These are phyloP conservation scores for Microdochium paspali DNA, from an alignment of 2,329 filamentous ascomycete species.

Conservation along the genomic window DNA sequence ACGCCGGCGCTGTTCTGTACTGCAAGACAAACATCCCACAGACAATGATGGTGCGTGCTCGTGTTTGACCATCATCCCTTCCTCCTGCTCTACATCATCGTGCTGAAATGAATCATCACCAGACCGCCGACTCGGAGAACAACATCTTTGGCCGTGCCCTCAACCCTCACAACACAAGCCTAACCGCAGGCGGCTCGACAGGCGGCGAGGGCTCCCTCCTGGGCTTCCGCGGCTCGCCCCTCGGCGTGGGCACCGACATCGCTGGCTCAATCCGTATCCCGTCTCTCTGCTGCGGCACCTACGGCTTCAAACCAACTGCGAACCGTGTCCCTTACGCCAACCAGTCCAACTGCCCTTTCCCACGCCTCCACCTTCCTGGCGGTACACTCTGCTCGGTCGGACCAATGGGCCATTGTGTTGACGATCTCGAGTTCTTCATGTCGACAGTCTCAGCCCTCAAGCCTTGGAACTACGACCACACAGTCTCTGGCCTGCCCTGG, in stretches of 20 bases:
- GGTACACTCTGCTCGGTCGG: constrained; percentile 16
- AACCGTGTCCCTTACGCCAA: constrained; percentile 14
- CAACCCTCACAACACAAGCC: background rate
- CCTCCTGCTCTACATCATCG: background rate
- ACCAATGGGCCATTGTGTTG: constrained; percentile 19
- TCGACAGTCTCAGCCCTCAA: constrained; percentile 10
- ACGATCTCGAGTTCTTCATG: constrained; percentile 25
- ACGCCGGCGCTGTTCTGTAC: background rate
- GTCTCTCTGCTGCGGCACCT: background rate
- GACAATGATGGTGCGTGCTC: background rate
- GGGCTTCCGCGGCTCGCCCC: background rate
- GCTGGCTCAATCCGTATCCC: background rate
- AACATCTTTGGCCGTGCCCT: background rate
- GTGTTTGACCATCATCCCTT: too few species aligned
- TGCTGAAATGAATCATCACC: background rate
- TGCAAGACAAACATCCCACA: background rate
- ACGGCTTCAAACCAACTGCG: constrained; percentile 1
- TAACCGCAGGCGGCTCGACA: background rate
- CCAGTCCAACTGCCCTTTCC: constrained; percentile 12
- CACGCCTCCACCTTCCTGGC: constrained; percentile 22
- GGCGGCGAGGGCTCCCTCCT: background rate
- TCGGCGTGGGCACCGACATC: background rate
- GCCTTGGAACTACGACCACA: constrained; percentile 18
- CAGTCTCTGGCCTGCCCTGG: constrained; percentile 18
- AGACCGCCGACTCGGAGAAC: constrained; percentile 29